Evolutionary conservation across 805 yeast species (phyloP), one percentile per base, ranked within the genome.

Genomic region (Lachancea thermotolerans): DNA sequence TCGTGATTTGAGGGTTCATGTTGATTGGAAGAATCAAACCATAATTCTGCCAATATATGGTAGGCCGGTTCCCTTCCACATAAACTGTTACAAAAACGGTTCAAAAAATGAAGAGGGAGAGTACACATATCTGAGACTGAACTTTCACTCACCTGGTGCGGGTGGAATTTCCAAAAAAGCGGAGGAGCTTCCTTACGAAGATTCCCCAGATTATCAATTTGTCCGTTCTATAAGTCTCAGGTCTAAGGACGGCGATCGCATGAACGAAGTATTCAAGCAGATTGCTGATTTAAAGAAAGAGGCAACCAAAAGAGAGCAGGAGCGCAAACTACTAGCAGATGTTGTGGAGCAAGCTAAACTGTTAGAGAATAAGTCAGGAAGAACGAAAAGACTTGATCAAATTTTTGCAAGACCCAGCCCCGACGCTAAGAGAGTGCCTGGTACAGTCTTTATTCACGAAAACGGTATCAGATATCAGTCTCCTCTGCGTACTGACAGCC

Each of bases 1-100:
- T 15, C 79, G 82, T 57, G 96, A 90, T 62, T 72, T 93, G 63
- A 81, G 81, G 60, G 80, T 91, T 49, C 90, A 84, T 62, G 89
- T 93, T 47, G 99, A 91, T 63, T 74, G 79, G 62, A 87, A 85
- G 58, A 77, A 85, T 47, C 96, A 90, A 67, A 85, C 97, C 1
- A 84, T 91, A 45, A 78, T 91, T 49, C 70, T 91, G 48, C 99
- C 99, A 42, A 84, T 91, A 47, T 78, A 83, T 58, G 99, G 99
- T 51, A 77, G 98, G 58, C 97, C 98, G 1, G 98, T 93, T 42
- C 99, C 99, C 18, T 91, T 93, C 73, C 99, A 91, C 64, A 89
- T 91, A 60, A 88, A 88, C 64, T 74, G 97, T 3, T 90, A 85
- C 69, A 91, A 90, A 59, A 90, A 87, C 61, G 98, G 96, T 41